These are phyloP conservation scores for Chaetomium cochliodes DNA, from an alignment of 495 filamentous ascomycete genomes.

Conservation along the genomic window DNA sequence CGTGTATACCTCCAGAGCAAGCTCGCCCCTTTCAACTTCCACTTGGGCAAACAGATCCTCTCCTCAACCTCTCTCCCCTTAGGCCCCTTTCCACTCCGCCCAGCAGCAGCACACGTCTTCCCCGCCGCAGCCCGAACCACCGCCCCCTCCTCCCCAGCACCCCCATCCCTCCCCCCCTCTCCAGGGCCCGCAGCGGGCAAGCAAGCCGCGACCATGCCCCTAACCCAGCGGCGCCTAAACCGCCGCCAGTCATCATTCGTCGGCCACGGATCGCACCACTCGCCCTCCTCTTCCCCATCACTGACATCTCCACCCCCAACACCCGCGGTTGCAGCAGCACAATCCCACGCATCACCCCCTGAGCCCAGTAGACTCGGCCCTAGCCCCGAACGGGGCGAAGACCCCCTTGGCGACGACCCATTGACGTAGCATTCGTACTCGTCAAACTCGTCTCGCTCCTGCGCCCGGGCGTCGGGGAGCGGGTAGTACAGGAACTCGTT, in stretches of 20 bases:
- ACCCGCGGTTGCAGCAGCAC: not conserved
- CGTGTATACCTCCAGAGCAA: slow-evolving; percentile 40
- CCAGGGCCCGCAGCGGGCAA: not conserved
- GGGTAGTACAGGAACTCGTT: slow-evolving; percentile 47
- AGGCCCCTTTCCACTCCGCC: slow-evolving; percentile 6
- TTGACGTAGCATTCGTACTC: slow-evolving; percentile 15
- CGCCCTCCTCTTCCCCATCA: slow-evolving; percentile 28
- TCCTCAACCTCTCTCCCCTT: slow-evolving; percentile 9
- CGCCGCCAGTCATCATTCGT: slow-evolving; percentile 44
- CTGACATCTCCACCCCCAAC: slow-evolving; percentile 1
- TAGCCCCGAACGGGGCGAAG: not conserved
- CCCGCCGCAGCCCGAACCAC: slow-evolving; percentile 9
- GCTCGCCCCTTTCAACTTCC: slow-evolving; percentile 39
- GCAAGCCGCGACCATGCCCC: slow-evolving; percentile 31
- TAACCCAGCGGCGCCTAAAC: slow-evolving; percentile 39
- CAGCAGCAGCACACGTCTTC: slow-evolving; percentile 8
- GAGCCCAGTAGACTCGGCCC: not conserved
- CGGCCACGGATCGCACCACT: slow-evolving; percentile 44
- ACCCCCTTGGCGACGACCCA: not conserved
- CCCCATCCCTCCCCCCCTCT: not conserved
- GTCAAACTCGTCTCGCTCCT: slow-evolving; percentile 38
- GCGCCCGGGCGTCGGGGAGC: slow-evolving; percentile 31
- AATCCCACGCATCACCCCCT: not conserved
- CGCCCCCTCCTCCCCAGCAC: slow-evolving; percentile 9
- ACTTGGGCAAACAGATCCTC: slow-evolving; percentile 25